Evolutionary conservation across 2,329 filamentous ascomycete species (phyloP).

Genomic region (Alternaria angustiovoidea): DNA sequence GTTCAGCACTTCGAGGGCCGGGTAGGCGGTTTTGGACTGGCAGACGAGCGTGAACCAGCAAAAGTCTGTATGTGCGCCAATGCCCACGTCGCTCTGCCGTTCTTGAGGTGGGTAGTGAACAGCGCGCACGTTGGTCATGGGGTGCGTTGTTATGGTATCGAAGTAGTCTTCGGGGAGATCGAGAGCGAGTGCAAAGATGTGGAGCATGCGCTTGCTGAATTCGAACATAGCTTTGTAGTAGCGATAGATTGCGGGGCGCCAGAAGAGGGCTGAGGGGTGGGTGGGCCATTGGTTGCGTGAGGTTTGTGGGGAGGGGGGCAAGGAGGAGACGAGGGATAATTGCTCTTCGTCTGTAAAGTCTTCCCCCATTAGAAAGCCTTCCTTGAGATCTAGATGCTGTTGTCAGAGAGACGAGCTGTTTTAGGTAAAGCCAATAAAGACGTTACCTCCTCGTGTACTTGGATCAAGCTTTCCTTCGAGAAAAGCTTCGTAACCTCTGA

Average conservation of each 20-base stretch:
- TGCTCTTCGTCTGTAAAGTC: constrained; percentile 46
- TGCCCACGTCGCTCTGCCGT: constrained; percentile 44
- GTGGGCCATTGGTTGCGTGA: constrained; percentile 45
- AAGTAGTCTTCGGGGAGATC: constrained; percentile 51
- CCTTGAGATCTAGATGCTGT: constrained; percentile 39
- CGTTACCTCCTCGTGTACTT: constrained; percentile 42
- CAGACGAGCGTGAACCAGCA: constrained; percentile 55
- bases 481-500: constrained; percentile 49
- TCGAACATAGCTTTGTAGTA: constrained; percentile 44
- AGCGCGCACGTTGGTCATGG: constrained; percentile 54
- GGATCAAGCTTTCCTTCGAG: constrained; percentile 48
- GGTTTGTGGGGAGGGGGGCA: constrained; percentile 22
- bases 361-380: constrained; percentile 49
- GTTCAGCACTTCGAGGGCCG: constrained; percentile 53
- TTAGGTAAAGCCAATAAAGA: neutral
- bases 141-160: constrained; percentile 50
- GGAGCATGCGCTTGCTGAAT: constrained; percentile 45
- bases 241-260: constrained; percentile 40
- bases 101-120: constrained; percentile 53
- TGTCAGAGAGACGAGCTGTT: neutral
- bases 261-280: constrained; percentile 38
- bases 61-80: constrained; percentile 55
- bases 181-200: constrained; percentile 52
- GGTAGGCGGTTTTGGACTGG: constrained; percentile 35
- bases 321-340: constrained; percentile 27